Conservation (phyloP, 2,329 filamentous ascomycete genomes). For the Pezizomycotina sp. region DNA sequence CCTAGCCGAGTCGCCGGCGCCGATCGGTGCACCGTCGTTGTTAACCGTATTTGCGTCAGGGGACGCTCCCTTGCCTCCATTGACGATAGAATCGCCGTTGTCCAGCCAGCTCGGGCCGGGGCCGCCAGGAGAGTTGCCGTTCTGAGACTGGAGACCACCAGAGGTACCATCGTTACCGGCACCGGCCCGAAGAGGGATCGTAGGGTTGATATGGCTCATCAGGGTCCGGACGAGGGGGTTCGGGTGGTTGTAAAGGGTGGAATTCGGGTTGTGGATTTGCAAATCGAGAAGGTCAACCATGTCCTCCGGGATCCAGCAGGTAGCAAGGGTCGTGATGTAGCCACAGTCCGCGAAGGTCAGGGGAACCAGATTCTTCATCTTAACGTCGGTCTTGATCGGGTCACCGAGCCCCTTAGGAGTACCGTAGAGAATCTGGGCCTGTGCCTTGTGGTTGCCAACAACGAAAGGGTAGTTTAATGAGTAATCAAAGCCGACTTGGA, state of each 20-base stretch:
- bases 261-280: slow-evolving; percentile 54
- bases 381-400: slow-evolving; percentile 43
- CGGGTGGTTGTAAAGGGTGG: slow-evolving; percentile 57
- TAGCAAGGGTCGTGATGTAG: slow-evolving; percentile 66
- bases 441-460: slow-evolving; percentile 50
- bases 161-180: slow-evolving; percentile 10
- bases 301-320: slow-evolving; percentile 57
- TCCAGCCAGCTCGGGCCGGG: slow-evolving; percentile 26
- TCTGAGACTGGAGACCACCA: slow-evolving; percentile 30
- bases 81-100: slow-evolving; percentile 25
- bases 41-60: slow-evolving; percentile 27
- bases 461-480: slow-evolving; percentile 75
- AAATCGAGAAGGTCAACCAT: slow-evolving; percentile 51
- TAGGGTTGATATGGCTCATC: slow-evolving; percentile 66
- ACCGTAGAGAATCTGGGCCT: slow-evolving; percentile 68
- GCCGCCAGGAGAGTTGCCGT: slow-evolving; percentile 30
- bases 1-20: slow-evolving; percentile 28
- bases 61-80: slow-evolving; percentile 28
- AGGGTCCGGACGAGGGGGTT: slow-evolving; percentile 51
- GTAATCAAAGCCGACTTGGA: slow-evolving; percentile 73
- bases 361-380: slow-evolving; percentile 56
- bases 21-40: slow-evolving; percentile 25
- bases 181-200: slow-evolving; percentile 49
- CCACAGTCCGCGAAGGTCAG: slow-evolving; percentile 55
- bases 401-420: slow-evolving; percentile 55